Base-by-base conservation (phyloP, 495 filamentous ascomycete genomes). In the Hypoxylon cercidicola region DNA sequence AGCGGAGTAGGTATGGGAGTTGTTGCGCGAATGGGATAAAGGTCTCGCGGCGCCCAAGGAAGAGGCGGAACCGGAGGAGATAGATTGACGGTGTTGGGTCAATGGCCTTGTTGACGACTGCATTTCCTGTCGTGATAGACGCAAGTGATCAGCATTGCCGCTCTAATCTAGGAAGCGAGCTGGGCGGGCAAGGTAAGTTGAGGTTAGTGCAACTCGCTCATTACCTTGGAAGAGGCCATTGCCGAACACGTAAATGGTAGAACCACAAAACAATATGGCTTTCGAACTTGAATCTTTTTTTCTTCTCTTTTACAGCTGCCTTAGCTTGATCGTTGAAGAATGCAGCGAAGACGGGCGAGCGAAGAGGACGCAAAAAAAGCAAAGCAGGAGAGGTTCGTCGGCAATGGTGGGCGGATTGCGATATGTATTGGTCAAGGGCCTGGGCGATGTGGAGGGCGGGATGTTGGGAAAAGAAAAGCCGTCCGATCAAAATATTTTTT, bases 1-100 rank as follows among this genome's bases (percentile, higher is more conserved):
- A 62, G 91, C 78, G 40, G 92, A 91, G 52, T 92, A 80, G 13
- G 90, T 94, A 74, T 96, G 90, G 15, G 93, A 90, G 77, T 93
- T 93, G 66, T 88, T 86, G 62, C 93, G 90, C 47, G 84, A 86
- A 71, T 85, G 84, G 53, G 87, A 79, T 64, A 87, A 80, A 45
- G 80, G 79, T 49, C 67, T 72, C 60, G 73, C 52, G 34, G 74
- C 65, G 44, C 79, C 69, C 55, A 75, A 75, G 66, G 74, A 75
- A 45, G 77, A 74, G 40, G 73, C 55, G 19, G 74, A 72, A 55
- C 69, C 71, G 35, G 78, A 76, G 32, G 78, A 75, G 57, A 81
- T 73, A 25, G 81, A 81, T 52, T 78, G 79, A 59, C 80, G 81
- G 73, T 82, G 79, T 63, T 74, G 71, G 51, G 74, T 77, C 62